Percentiles rank a stretch among this genome's conserved stretches.
Conservation (phyloP, 108 stramenopile genomes). For the Chaetoceros muelleri region DNA sequence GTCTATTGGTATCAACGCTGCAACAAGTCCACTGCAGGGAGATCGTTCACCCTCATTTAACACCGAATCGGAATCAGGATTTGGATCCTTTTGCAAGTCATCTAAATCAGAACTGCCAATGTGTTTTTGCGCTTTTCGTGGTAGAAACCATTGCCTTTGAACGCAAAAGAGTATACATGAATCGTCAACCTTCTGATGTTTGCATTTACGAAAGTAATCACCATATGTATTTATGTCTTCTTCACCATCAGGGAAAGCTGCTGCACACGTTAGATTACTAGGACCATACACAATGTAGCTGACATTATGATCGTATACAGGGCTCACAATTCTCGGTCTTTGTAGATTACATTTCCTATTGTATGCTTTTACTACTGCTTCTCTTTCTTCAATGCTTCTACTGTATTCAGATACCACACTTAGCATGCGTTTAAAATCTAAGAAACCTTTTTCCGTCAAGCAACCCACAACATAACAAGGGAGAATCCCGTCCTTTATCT, state of each 20-base stretch:
- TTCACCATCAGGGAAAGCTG: slow-evolving; percentile 15
- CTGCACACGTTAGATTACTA: slow-evolving; percentile 13
- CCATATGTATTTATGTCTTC: slow-evolving; percentile 21
- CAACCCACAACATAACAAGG: slow-evolving; percentile 29
- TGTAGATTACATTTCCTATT: not conserved
- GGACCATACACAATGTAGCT: slow-evolving; percentile 33
- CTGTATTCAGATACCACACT: slow-evolving; percentile 19
- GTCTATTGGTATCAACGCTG: slow-evolving; percentile 25
- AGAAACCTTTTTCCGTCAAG: slow-evolving; percentile 8
- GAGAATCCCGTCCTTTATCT: slow-evolving; percentile 3
- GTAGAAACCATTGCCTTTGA: slow-evolving; percentile 24
- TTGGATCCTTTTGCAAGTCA: no score
- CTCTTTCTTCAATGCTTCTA: slow-evolving; percentile 20
- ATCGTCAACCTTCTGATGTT: slow-evolving; percentile 6
- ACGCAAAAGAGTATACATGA: slow-evolving; percentile 22
- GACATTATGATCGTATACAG: slow-evolving; percentile 14
- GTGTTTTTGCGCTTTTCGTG: no score
- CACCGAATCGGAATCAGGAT: not conserved
- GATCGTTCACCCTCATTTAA: not conserved
- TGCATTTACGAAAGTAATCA: slow-evolving; percentile 24
- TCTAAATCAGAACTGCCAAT: no score
- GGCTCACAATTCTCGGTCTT: slow-evolving; percentile 25
- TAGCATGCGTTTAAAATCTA: slow-evolving; percentile 36
- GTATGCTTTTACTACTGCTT: slow-evolving; percentile 7
- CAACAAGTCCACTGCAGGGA: slow-evolving; percentile 1